A percentile compares a stretch with the other conserved stretches of the same genome.
phyloP scores from a whole-genome alignment of 2,329 filamentous ascomycete species.

The Colletotrichum nymphaeae region DNA sequence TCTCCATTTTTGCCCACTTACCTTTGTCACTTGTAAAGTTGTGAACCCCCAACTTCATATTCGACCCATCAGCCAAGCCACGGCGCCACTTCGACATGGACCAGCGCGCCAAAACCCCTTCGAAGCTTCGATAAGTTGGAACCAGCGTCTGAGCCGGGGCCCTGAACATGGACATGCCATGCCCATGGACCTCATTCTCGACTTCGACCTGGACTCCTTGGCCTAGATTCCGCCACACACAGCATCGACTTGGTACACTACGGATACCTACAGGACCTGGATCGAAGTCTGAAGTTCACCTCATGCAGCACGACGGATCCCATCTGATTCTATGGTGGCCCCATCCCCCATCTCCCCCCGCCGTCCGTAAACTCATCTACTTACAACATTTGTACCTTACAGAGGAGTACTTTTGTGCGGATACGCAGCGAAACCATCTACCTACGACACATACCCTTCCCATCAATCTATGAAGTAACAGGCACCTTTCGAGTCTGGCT shows the following conservation, averaged over 20 bases:
- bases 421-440: conserved; percentile 8
- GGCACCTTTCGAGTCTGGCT: not conserved
- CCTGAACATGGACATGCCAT: not conserved
- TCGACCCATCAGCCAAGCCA: not conserved
- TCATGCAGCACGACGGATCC: not conserved
- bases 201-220: not conserved
- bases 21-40: not conserved
- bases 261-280: not conserved
- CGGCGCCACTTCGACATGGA: not conserved
- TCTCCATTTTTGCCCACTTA: not conserved
- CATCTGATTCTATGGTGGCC: conserved; percentile 3
- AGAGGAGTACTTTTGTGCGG: conserved; percentile 8
- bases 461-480: not conserved
- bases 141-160: not conserved
- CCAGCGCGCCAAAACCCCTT: not conserved
- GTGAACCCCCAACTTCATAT: not conserved
- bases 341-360: not conserved
- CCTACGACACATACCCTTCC: conserved; percentile 17
- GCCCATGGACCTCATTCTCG: not conserved
- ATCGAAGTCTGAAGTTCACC: not conserved
- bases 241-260: not conserved
- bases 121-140: not conserved
- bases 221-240: not conserved
- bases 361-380: conserved; percentile 9
- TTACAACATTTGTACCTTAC: not conserved